Conservation (phyloP, 805 yeast genomes). For the Pichia paraexigua region DNA sequence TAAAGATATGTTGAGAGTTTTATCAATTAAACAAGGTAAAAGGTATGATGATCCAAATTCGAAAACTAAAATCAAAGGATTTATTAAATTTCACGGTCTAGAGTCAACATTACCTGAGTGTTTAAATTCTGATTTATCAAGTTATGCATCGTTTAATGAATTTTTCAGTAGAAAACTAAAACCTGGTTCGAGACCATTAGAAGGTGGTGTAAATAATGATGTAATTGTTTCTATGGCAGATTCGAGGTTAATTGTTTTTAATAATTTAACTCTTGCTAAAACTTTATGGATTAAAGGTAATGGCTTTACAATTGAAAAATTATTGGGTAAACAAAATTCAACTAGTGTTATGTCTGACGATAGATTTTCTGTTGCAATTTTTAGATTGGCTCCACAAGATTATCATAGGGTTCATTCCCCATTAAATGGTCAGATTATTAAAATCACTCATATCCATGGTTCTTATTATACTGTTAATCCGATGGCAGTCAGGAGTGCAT, state of each 20-base stretch:
- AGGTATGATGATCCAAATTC: slow-evolving; percentile 74
- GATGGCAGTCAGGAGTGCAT: slow-evolving; percentile 83
- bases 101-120: slow-evolving; percentile 66
- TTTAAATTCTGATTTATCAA: slow-evolving; percentile 35
- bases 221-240: slow-evolving; percentile 76
- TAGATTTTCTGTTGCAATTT: slow-evolving; percentile 60
- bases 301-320: slow-evolving; percentile 57
- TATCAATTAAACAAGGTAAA: slow-evolving; percentile 74
- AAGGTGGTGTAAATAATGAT: slow-evolving; percentile 38
- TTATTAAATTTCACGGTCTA: slow-evolving; percentile 74
- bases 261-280: slow-evolving; percentile 51
- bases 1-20: slow-evolving; percentile 48
- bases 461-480: slow-evolving; percentile 96
- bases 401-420: slow-evolving; percentile 92
- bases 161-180: slow-evolving; percentile 77
- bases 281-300: slow-evolving; percentile 86
- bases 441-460: slow-evolving; percentile 67
- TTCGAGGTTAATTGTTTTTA: slow-evolving; percentile 70
- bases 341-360: slow-evolving; percentile 29
- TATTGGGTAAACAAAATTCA: slow-evolving; percentile 33
- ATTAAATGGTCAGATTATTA: slow-evolving; percentile 64
- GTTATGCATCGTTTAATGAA: slow-evolving; percentile 72
- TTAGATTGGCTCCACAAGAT: slow-evolving; percentile 93
- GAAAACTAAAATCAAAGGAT: slow-evolving; percentile 58
- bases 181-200: slow-evolving; percentile 64